These are phyloP conservation scores for Sisymbrium altissimum DNA, from an alignment of 345 rosid genomes.

Conservation along the genomic window DNA sequence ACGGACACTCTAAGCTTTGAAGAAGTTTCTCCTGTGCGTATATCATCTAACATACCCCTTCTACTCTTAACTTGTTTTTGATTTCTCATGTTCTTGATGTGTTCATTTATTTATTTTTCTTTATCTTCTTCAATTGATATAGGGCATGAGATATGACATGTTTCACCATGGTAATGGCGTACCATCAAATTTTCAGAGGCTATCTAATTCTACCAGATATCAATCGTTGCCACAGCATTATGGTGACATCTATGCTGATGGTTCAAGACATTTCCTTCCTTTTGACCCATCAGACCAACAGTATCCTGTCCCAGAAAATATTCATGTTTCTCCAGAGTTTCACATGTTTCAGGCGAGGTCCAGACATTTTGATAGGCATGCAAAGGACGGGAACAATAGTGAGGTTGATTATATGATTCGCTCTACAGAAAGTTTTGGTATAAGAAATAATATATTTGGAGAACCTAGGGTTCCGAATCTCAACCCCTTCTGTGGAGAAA, in stretches of 20 bases:
- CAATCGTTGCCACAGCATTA: constrained; percentile 26
- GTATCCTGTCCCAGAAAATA: constrained; percentile 33
- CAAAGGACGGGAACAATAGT: constrained; percentile 31
- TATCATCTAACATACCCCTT: constrained; percentile 15
- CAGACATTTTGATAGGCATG: constrained; percentile 33
- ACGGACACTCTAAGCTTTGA: constrained; percentile 37
- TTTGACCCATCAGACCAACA: constrained; percentile 34
- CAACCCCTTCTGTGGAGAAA: constrained; percentile 37
- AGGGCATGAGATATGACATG: constrained; percentile 41
- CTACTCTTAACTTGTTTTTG: not conserved
- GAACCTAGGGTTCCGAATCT: constrained; percentile 26
- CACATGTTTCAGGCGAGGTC: constrained; percentile 37
- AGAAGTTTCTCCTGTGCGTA: constrained; percentile 43
- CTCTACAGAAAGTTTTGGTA: constrained; percentile 31
- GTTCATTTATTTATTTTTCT: not conserved
- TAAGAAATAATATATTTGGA: constrained; percentile 24
- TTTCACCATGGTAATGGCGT: constrained; percentile 37
- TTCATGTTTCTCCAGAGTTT: constrained; percentile 28
- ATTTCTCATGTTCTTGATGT: constrained; percentile 2
- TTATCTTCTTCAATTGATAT: constrained; percentile 4
- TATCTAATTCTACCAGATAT: constrained; percentile 28
- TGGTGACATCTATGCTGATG: constrained; percentile 36
- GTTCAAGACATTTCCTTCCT: constrained; percentile 32
- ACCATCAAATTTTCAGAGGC: constrained; percentile 31
- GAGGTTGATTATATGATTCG: constrained; percentile 30